Conservation (phyloP, 352 stramenopile species). For the Phytophthora vignae region DNA sequence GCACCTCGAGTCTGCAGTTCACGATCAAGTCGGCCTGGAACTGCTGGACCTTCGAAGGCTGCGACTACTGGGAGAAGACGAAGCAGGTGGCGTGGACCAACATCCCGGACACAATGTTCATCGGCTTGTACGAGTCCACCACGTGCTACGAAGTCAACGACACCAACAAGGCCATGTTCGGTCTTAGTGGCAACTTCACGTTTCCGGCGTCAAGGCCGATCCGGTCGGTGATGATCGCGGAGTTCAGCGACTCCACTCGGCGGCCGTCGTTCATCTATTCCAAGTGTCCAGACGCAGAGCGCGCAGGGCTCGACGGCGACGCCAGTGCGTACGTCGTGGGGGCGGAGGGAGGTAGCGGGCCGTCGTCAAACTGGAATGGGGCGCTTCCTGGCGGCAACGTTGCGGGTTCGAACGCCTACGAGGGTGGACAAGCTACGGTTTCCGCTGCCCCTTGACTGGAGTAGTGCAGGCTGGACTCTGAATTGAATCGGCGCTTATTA, state of each 20-base stretch:
- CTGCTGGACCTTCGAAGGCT: neutral
- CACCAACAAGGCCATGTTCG: neutral
- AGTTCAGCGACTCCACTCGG: neutral
- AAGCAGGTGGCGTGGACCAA: neutral
- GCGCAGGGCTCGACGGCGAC: neutral
- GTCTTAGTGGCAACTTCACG: neutral
- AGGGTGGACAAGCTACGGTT: neutral
- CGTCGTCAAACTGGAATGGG: neutral
- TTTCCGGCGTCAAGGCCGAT: neutral
- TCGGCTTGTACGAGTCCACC: neutral
- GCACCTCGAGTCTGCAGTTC: neutral
- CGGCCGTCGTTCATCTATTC: neutral
- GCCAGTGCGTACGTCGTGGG: neutral
- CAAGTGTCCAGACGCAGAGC: neutral
- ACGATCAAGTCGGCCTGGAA: neutral
- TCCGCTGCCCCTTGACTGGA: neutral
- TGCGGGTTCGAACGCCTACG: neutral
- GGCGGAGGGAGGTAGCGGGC: neutral
- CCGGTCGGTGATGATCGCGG: constrained; percentile 1
- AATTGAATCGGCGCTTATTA: too few relatives aligned
- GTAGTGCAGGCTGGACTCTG: too few relatives aligned
- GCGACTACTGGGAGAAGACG: constrained; percentile 2
- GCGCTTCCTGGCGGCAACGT: neutral
- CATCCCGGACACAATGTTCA: neutral
- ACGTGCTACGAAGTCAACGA: neutral